Evolutionary conservation across 2,329 filamentous ascomycete species (phyloP).

Genomic region (Stachybotrys chartarum): DNA sequence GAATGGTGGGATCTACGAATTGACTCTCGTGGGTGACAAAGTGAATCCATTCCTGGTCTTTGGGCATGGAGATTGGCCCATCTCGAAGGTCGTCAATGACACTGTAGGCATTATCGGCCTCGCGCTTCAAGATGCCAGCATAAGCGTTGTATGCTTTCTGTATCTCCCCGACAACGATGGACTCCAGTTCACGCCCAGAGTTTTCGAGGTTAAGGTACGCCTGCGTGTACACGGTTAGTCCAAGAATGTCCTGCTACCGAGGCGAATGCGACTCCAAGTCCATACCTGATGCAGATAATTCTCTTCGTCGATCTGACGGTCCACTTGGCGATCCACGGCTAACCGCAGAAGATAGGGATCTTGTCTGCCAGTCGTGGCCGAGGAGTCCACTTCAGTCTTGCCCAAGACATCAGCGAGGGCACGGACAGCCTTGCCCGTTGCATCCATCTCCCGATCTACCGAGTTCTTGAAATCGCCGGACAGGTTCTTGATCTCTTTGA

Average conservation of each 20-base stretch:
- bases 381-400: conserved; percentile 70
- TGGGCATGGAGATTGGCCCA: conserved; percentile 87
- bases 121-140: conserved; percentile 82
- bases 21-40: conserved; percentile 78
- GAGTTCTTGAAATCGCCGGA: conserved; percentile 95
- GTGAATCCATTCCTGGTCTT: conserved; percentile 82
- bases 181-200: conserved; percentile 89
- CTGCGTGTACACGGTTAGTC: conserved; percentile 31
- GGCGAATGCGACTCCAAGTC: neutral
- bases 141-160: conserved; percentile 97
- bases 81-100: conserved; percentile 74
- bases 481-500: conserved; percentile 94
- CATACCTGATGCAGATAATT: conserved; percentile 89
- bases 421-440: conserved; percentile 70
- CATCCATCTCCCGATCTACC: conserved; percentile 90
- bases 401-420: conserved; percentile 76
- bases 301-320: conserved; percentile 91
- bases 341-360: conserved; percentile 87
- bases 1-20: conserved; percentile 78
- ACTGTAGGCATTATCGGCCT: conserved; percentile 74
- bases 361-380: conserved; percentile 69
- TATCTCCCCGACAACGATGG: conserved; percentile 93
- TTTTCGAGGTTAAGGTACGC: conserved; percentile 92
- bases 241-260: neutral
- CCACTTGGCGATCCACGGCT: conserved; percentile 81